phyloP scores from a whole-genome alignment of 352 stramenopile genomes.

The Phytophthora chlamydospora region DNA sequence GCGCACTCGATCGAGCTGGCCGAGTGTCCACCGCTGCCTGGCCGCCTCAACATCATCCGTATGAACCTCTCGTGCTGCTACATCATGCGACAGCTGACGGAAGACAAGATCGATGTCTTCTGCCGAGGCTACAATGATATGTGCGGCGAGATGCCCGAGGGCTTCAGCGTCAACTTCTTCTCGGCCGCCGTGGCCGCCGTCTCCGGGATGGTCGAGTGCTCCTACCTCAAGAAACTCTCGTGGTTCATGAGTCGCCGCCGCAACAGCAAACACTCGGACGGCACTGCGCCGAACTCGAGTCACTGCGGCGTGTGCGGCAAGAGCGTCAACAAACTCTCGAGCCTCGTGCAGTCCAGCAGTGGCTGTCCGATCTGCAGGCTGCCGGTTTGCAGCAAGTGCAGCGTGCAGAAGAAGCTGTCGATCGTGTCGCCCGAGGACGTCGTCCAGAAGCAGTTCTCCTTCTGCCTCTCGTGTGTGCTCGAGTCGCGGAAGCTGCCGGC shows the following conservation, averaged over 20 bases:
- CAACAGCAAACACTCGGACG: conserved; percentile 12
- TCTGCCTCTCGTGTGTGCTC: conserved; percentile 60
- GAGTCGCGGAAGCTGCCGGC: conserved; percentile 45
- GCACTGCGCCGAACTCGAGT: neutral
- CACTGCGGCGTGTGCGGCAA: conserved; percentile 42
- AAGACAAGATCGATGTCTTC: conserved; percentile 55
- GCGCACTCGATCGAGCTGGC: conserved; percentile 41
- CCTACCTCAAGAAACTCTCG: conserved; percentile 65
- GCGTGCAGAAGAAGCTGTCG: conserved; percentile 48
- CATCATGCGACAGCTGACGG: conserved; percentile 43
- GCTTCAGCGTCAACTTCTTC: conserved; percentile 46
- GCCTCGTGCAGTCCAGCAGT: conserved; percentile 27
- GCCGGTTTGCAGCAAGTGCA: conserved; percentile 51
- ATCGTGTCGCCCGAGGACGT: conserved; percentile 41
- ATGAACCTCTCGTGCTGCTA: conserved; percentile 59
- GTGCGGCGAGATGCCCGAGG: conserved; percentile 46
- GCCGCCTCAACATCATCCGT: conserved; percentile 39
- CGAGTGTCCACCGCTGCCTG: conserved; percentile 31
- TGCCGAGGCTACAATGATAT: conserved; percentile 52
- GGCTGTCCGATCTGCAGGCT: conserved; percentile 40
- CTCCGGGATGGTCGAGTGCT: conserved; percentile 51
- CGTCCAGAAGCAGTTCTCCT: conserved; percentile 53
- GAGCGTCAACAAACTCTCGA: conserved; percentile 30
- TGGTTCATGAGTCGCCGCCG: conserved; percentile 49
- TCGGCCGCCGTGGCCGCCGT: conserved; percentile 40